Percentiles rank a stretch among this genome's conserved stretches.
These are phyloP conservation scores for Pleomassaria siparia DNA, from an alignment of 2,329 filamentous ascomycete species.

Conservation along the genomic window DNA sequence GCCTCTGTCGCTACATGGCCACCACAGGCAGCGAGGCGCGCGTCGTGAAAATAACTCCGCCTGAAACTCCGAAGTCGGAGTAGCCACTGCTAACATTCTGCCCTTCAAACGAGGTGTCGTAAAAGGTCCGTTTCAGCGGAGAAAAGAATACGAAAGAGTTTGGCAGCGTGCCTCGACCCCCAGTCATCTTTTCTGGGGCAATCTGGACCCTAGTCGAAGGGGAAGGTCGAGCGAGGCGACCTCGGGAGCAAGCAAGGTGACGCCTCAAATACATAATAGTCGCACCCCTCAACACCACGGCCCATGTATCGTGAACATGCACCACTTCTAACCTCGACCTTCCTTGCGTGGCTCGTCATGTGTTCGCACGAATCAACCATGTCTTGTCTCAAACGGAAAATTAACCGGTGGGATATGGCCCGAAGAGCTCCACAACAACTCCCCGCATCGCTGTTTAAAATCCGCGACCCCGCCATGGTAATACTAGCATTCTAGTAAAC, in stretches of 20 bases:
- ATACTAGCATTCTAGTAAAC: neutral
- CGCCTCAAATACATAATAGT: too few relatives aligned
- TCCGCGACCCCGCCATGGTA: slow-evolving; percentile 21
- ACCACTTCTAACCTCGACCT: neutral
- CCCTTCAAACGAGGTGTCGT: too few relatives aligned
- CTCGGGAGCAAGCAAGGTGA: too few relatives aligned
- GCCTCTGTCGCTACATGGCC: too few relatives aligned
- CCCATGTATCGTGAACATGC: neutral
- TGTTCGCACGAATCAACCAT: slow-evolving; percentile 8
- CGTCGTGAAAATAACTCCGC: too few relatives aligned
- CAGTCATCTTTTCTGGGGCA: too few relatives aligned
- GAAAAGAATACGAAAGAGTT: neutral
- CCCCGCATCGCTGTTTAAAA: slow-evolving; percentile 17
- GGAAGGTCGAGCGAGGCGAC: neutral
- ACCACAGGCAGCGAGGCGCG: too few relatives aligned
- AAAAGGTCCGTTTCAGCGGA: neutral
- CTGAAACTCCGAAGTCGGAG: slow-evolving; percentile 1
- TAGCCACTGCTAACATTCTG: neutral
- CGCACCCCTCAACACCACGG: slow-evolving; percentile 1
- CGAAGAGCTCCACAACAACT: slow-evolving; percentile 17
- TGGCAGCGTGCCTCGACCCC: too few relatives aligned
- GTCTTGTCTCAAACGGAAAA: slow-evolving; percentile 12
- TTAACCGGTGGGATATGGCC: slow-evolving; percentile 18
- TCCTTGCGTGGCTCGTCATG: neutral
- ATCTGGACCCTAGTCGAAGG: too few relatives aligned